These are phyloP conservation scores for Anthracocystis walkeri DNA, from an alignment of 1,284 basidiomycete genomes.

Conservation along the genomic window DNA sequence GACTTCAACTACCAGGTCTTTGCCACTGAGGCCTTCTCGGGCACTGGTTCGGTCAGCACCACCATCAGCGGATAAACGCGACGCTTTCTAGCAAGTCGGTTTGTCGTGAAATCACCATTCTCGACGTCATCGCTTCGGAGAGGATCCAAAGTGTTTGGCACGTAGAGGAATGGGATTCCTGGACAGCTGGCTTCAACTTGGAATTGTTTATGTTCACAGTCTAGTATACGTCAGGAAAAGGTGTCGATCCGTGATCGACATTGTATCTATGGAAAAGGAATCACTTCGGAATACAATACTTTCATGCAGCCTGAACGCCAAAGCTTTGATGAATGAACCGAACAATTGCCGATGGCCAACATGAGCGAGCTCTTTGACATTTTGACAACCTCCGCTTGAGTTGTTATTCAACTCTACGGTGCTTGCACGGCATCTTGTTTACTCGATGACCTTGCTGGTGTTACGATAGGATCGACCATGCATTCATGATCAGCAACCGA, in stretches of 20 bases:
- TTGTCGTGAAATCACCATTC: background rate
- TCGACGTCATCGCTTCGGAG: background rate
- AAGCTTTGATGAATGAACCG: background rate
- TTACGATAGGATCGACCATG: conserved; percentile 4
- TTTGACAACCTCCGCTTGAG: too few relatives aligned
- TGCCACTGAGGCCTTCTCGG: conserved; percentile 42
- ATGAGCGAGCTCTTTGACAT: too few relatives aligned
- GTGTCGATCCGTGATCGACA: too few relatives aligned
- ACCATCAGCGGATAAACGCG: conserved; percentile 20
- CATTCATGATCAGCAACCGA: background rate
- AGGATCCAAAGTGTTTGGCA: background rate
- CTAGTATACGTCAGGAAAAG: too few relatives aligned
- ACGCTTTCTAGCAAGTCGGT: background rate
- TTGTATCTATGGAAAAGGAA: background rate
- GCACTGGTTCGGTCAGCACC: conserved; percentile 20
- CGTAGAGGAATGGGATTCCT: too few relatives aligned
- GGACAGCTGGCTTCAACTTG: background rate
- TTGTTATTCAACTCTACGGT: conserved; percentile 8
- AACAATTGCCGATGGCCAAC: too few relatives aligned
- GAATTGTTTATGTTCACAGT: too few relatives aligned
- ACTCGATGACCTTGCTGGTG: background rate
- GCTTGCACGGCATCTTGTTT: background rate
- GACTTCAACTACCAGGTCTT: conserved; percentile 48
- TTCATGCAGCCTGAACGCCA: background rate
- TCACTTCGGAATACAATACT: conserved; percentile 1